These are phyloP conservation scores for Mycena crocata DNA, from an alignment of 768 basidiomycete species.

Conservation along the genomic window DNA sequence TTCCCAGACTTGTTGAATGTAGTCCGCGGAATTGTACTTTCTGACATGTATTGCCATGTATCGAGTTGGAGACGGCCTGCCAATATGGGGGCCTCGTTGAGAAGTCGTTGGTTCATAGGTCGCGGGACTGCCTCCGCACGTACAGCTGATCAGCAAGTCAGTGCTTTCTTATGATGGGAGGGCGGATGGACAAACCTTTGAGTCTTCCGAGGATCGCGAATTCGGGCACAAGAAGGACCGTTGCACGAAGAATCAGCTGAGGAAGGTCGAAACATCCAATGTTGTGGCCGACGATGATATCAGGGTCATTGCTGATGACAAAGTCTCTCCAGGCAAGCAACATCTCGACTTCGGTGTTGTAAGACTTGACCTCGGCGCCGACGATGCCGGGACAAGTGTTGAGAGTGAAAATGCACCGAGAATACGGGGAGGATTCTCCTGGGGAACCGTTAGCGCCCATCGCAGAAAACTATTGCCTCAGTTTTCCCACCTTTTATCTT, in stretches of 20 bases:
- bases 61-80: constrained; percentile 18
- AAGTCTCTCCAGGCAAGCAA: constrained; percentile 75
- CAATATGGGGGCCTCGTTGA: constrained; percentile 3
- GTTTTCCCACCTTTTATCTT: neutral
- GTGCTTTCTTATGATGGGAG: neutral
- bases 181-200: neutral
- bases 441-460: neutral
- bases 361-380: constrained; percentile 78
- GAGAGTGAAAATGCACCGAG: constrained; percentile 78
- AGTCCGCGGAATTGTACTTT: neutral
- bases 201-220: constrained; percentile 14
- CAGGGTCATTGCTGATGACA: constrained; percentile 75
- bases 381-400: constrained; percentile 81
- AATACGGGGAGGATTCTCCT: constrained; percentile 29
- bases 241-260: constrained; percentile 78
- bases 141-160: neutral
- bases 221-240: constrained; percentile 22
- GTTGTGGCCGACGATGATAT: constrained; percentile 83
- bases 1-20: neutral
- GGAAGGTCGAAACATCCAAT: constrained; percentile 80
- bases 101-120: neutral
- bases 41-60: neutral
- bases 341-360: constrained; percentile 66
- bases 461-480: neutral
- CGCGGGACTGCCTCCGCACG: neutral